Conservation (phyloP, 2,329 filamentous ascomycete genomes). For the Diaporthe destruens region DNA sequence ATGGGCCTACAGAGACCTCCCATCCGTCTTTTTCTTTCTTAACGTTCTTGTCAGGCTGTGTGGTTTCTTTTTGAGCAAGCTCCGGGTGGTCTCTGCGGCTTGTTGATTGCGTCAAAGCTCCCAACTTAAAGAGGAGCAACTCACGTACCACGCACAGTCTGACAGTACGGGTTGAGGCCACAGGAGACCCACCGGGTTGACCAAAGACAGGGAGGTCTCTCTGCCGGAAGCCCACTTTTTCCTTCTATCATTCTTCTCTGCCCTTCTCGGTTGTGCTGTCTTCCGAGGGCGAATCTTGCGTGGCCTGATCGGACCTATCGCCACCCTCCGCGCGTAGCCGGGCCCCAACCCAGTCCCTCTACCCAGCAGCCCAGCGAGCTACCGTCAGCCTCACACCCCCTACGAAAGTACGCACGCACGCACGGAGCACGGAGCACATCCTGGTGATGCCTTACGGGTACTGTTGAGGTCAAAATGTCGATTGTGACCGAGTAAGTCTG, state of each 20-base stretch:
- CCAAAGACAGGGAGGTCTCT: slow-evolving; percentile 9
- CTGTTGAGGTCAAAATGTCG: slow-evolving; percentile 53
- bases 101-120: slow-evolving; percentile 30
- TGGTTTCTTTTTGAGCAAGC: slow-evolving; percentile 6
- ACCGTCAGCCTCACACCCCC: slow-evolving; percentile 22
- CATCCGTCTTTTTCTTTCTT: slow-evolving; percentile 3
- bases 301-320: slow-evolving; percentile 39
- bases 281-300: slow-evolving; percentile 40
- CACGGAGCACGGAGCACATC: slow-evolving; percentile 19
- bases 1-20: slow-evolving; percentile 3
- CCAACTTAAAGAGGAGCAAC: not conserved
- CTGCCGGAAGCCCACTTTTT: slow-evolving; percentile 39
- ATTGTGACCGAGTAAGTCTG: slow-evolving; percentile 60
- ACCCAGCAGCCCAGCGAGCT: not conserved
- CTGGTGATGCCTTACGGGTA: slow-evolving; percentile 40
- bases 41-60: not conserved
- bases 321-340: slow-evolving; percentile 31
- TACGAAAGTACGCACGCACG: not conserved
- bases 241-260: slow-evolving; percentile 34
- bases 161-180: slow-evolving; percentile 25
- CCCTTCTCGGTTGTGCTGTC: slow-evolving; percentile 36
- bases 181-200: not conserved
- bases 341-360: slow-evolving; percentile 1
- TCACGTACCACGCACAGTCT: not conserved
- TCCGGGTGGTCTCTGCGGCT: not conserved